Conservation (phyloP, 768 basidiomycete genomes). For the Rhodotorula sphaerocarpa region DNA sequence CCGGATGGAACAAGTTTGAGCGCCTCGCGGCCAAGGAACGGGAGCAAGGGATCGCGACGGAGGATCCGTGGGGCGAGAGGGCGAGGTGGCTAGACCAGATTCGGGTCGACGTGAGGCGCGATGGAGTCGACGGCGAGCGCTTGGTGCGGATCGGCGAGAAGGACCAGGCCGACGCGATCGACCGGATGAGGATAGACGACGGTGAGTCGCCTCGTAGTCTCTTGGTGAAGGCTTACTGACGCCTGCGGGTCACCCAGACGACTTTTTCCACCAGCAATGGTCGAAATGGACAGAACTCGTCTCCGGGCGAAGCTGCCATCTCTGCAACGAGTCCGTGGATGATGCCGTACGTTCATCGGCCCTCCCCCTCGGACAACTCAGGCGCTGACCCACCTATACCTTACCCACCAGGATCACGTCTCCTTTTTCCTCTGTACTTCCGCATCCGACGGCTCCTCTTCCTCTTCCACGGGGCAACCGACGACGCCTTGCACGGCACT, state of each 20-base stretch:
- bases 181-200: conserved; percentile 25
- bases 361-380: neutral
- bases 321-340: conserved; percentile 32
- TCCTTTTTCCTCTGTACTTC: conserved; percentile 42
- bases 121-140: conserved; percentile 42
- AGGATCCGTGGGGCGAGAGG: conserved; percentile 25
- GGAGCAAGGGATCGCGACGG: neutral
- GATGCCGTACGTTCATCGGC: conserved; percentile 31
- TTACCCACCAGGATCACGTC: conserved; percentile 37
- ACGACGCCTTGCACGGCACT: conserved; percentile 19
- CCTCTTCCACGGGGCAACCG: conserved; percentile 30
- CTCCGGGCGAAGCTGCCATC: neutral
- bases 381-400: neutral
- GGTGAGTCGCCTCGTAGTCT: conserved; percentile 1
- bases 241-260: neutral
- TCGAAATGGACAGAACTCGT: conserved; percentile 10
- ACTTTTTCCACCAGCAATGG: conserved; percentile 25
- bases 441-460: too few species aligned
- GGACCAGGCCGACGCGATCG: conserved; percentile 4
- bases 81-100: neutral
- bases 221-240: neutral
- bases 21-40: conserved; percentile 3
- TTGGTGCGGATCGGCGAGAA: conserved; percentile 37
- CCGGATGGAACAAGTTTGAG: conserved; percentile 16
- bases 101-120: conserved; percentile 13